phyloP scores from a whole-genome alignment of 192 early-diverging fungal species.

The Backusella macrospora region DNA sequence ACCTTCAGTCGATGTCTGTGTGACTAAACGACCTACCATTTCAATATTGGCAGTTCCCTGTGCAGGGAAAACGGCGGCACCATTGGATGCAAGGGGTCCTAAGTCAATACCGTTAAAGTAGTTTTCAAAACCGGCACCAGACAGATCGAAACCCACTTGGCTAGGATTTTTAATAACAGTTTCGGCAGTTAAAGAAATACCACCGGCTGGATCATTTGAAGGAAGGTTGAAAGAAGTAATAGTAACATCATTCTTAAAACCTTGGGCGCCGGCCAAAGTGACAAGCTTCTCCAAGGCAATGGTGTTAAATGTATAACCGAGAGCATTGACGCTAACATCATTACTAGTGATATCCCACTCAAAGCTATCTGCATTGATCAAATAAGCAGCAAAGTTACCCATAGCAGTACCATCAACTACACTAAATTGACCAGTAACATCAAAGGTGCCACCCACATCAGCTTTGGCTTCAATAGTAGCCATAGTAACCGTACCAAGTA shows the following conservation, averaged over 20 bases:
- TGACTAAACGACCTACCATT: slow-evolving; percentile 54
- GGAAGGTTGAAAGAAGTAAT: slow-evolving; percentile 55
- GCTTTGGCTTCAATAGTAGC: slow-evolving; percentile 44
- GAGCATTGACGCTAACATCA: slow-evolving; percentile 54
- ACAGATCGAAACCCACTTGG: slow-evolving; percentile 53
- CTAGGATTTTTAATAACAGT: slow-evolving; percentile 68
- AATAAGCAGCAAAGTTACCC: slow-evolving; percentile 48
- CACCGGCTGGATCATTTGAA: slow-evolving; percentile 57
- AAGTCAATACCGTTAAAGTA: slow-evolving; percentile 44
- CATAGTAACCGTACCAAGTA: slow-evolving; percentile 51
- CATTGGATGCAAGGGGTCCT: slow-evolving; percentile 55
- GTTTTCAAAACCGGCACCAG: slow-evolving; percentile 48
- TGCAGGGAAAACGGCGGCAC: slow-evolving; percentile 30
- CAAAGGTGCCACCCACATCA: slow-evolving; percentile 51
- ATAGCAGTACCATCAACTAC: slow-evolving; percentile 52
- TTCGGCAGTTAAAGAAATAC: slow-evolving; percentile 61
- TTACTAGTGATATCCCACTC: slow-evolving; percentile 48
- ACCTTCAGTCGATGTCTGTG: slow-evolving; percentile 47
- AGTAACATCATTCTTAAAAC: slow-evolving; percentile 45
- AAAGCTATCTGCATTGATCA: slow-evolving; percentile 53
- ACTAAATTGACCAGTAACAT: slow-evolving; percentile 41
- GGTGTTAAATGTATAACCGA: slow-evolving; percentile 49
- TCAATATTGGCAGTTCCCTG: slow-evolving; percentile 38
- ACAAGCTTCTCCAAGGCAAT: slow-evolving; percentile 57
- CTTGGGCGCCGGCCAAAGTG: slow-evolving; percentile 47